Conservation (phyloP, 192 early-diverging fungal genomes). For the Spizellomyces punctatus region DNA sequence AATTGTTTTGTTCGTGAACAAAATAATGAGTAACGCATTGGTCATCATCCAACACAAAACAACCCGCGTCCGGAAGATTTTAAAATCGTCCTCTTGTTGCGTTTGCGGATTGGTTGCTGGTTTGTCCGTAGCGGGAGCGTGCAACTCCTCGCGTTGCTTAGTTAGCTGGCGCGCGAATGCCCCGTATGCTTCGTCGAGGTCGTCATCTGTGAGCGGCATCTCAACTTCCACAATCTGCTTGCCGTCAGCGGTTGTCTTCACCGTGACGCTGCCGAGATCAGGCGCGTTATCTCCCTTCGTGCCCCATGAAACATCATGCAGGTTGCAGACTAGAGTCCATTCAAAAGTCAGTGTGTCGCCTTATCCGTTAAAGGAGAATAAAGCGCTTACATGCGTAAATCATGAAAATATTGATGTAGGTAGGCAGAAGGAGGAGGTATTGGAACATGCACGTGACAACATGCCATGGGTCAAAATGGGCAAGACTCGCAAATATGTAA, state of each 20-base stretch:
- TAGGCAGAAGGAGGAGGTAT: constrained; percentile 49
- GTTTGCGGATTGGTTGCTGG: constrained; percentile 33
- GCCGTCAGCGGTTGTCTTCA: constrained; percentile 66
- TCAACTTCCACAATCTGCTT: constrained; percentile 67
- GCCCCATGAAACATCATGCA: constrained; percentile 64
- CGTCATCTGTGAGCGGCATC: constrained; percentile 69
- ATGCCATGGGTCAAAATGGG: constrained; percentile 56
- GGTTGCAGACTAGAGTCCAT: constrained; percentile 45
- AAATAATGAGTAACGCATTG: constrained; percentile 45
- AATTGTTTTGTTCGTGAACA: constrained; percentile 43
- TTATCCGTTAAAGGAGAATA: not conserved
- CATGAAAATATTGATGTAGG: constrained; percentile 52
- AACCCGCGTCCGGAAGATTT: constrained; percentile 53
- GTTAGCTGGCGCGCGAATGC: constrained; percentile 61
- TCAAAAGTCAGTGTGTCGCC: not conserved
- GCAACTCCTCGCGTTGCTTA: constrained; percentile 26
- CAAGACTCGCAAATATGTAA: constrained; percentile 42
- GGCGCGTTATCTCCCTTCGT: constrained; percentile 56
- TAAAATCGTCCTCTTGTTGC: constrained; percentile 52
- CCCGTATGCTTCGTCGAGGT: constrained; percentile 76
- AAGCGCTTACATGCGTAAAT: constrained; percentile 47
- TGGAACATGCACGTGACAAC: constrained; percentile 49
- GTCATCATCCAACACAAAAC: constrained; percentile 50
- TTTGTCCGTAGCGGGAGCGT: constrained; percentile 55
- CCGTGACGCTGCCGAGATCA: constrained; percentile 72